Base-by-base conservation (phyloP, 345 rosid genomes). In the Populus deltoides region DNA sequence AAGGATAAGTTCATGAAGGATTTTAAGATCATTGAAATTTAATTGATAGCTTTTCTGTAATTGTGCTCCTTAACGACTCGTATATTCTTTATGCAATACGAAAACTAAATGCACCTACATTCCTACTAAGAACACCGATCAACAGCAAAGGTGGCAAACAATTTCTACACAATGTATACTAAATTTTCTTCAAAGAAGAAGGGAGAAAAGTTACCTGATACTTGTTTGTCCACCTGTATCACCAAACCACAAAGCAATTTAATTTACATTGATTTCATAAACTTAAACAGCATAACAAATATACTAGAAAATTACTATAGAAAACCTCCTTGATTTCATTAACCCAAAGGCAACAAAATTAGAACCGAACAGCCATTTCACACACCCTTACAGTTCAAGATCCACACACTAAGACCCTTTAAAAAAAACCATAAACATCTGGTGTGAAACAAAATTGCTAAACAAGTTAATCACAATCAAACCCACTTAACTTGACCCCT, bases 201-300 rank as follows among this genome's bases (percentile, higher is more conserved):
- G 71, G 41, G 39, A 35, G 47, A 66, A 24, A 18, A 51, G 16
- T 67, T 68, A 79, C 82, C 78, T 79, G 74, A 79, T 79, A 66
- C 74, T 79, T 59, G 82, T 79, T 66, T 79, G 78, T 10, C 82
- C 82, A 74, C 82, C 82, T 79, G 78, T 68, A 66, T 24, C 76
- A 78, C 24, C 27, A 70, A 63, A 45, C 63, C 68, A 71, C 9
- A 41, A 18, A 18, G 45, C 63, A 65, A 61, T 38, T 75, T 68
- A 66, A 66, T 65, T 59, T 36, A 61, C 24, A 75, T 36, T 63
- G 29, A 11, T 8, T 63, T 11, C 36, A 63, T 63, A 12, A 63
- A 25, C 68, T 12, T 63, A 4, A 63, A 63, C 18, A 27, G 35
- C 68, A 24, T 53, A 18, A 2, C 24, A 53, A 53, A 63, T 24